A percentile compares a stretch with the other conserved stretches of the same genome.
Conservation (phyloP, 805 yeast genomes). For the Schwanniomyces vanrijiae region DNA sequence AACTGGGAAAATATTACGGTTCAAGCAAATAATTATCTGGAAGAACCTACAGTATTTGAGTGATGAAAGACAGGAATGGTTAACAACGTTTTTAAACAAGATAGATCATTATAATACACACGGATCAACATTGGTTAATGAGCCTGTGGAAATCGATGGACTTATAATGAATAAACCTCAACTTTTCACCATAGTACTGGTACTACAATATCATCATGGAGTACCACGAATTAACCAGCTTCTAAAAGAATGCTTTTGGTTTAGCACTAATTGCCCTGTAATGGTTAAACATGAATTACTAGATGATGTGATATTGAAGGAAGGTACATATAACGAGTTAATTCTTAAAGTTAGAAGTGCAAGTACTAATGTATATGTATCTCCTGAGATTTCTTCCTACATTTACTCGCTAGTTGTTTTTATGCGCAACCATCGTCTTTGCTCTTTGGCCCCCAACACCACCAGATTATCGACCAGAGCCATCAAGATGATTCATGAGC, state of each 20-base stretch:
- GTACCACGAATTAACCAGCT: slow-evolving; percentile 13
- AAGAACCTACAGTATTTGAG: slow-evolving; percentile 14
- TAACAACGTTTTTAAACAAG: slow-evolving; percentile 17
- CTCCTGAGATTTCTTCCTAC: slow-evolving; percentile 37
- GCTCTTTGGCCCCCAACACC: slow-evolving; percentile 36
- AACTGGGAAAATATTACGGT: not conserved
- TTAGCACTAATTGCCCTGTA: slow-evolving; percentile 7
- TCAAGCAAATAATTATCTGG: slow-evolving; percentile 15
- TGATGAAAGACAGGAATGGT: slow-evolving; percentile 11
- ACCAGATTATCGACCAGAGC: slow-evolving; percentile 34
- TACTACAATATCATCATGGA: slow-evolving; percentile 10
- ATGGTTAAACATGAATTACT: not conserved
- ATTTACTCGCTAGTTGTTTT: slow-evolving; percentile 36
- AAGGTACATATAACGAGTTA: not conserved
- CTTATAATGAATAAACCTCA: slow-evolving; percentile 12
- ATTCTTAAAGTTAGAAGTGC: slow-evolving; percentile 5
- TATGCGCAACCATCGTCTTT: slow-evolving; percentile 37
- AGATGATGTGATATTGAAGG: not conserved
- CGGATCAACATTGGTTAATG: slow-evolving; percentile 2
- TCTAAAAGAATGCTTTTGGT: slow-evolving; percentile 27
- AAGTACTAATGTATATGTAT: slow-evolving; percentile 20
- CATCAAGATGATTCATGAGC: slow-evolving; percentile 25
- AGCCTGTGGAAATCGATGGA: slow-evolving; percentile 6
- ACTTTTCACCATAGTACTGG: slow-evolving; percentile 14
- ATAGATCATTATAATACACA: slow-evolving; percentile 22